These are phyloP conservation scores for Trichoderma hamatum DNA, from an alignment of 2,329 filamentous ascomycete genomes.

Conservation along the genomic window DNA sequence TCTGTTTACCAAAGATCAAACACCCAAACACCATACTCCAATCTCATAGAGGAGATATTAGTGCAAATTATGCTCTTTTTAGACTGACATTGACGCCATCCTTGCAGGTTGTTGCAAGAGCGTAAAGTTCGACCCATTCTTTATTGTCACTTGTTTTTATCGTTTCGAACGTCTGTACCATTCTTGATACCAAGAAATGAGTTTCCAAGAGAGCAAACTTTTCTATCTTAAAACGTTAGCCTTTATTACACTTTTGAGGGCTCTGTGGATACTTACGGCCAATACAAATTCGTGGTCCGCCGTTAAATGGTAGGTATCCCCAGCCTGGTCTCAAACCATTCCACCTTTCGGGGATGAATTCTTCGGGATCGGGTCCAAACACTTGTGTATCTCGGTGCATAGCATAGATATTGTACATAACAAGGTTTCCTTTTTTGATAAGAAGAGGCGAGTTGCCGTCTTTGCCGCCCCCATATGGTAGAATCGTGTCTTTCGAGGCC, in stretches of 20 bases:
- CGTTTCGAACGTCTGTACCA: constrained; percentile 39
- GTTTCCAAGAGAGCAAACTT: constrained; percentile 43
- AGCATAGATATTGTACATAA: constrained; percentile 49
- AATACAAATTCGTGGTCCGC: constrained; percentile 50
- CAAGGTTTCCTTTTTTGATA: constrained; percentile 50
- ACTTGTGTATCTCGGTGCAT: constrained; percentile 45
- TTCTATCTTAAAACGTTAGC: constrained; percentile 33
- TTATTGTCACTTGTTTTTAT: constrained; percentile 36
- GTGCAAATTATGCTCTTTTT: background rate
- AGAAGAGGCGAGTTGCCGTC: constrained; percentile 53
- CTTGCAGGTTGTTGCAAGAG: constrained; percentile 41
- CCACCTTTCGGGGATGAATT: constrained; percentile 49
- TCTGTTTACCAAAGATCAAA: too few species aligned
- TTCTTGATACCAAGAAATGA: constrained; percentile 41
- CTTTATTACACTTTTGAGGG: background rate
- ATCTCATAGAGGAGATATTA: background rate
- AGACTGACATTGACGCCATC: constrained; percentile 36
- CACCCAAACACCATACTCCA: background rate
- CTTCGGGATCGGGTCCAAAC: constrained; percentile 43
- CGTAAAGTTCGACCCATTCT: constrained; percentile 42
- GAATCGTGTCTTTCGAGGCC: constrained; percentile 47
- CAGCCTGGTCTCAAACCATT: constrained; percentile 44
- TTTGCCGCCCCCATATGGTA: constrained; percentile 56
- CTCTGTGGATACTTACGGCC: constrained; percentile 40
- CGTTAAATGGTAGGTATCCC: constrained; percentile 51